phyloP scores from a whole-genome alignment of 305 asterid species.

The Fraxinus xanthoxyloides region DNA sequence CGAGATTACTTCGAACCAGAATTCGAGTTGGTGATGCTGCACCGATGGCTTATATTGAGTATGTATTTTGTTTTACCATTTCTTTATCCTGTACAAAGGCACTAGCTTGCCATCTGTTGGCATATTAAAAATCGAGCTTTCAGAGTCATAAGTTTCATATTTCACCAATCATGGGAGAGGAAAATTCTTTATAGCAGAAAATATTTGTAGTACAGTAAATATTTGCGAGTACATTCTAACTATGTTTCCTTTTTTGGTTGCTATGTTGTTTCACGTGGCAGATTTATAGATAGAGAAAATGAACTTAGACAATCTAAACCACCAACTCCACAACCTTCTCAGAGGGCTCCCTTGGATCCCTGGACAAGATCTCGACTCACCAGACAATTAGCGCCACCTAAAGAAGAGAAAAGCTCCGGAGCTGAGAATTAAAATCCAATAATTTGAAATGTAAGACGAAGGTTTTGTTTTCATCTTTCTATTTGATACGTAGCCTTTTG shows the following conservation, averaged over 20 bases:
- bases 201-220: background rate
- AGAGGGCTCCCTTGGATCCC: slow-evolving; percentile 74
- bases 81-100: background rate
- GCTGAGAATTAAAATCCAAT: slow-evolving; percentile 38
- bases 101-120: background rate
- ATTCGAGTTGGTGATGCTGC: slow-evolving; percentile 96
- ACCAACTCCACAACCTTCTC: slow-evolving; percentile 67
- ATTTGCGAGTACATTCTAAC: background rate
- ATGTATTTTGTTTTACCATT: slow-evolving; percentile 24
- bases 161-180: background rate
- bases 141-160: background rate
- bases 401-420: slow-evolving; percentile 58
- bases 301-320: slow-evolving; percentile 87
- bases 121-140: background rate
- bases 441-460: background rate
- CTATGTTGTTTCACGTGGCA: slow-evolving; percentile 23
- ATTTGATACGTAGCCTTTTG: background rate
- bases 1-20: slow-evolving; percentile 85
- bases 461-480: background rate
- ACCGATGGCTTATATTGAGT: slow-evolving; percentile 92
- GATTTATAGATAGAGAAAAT: slow-evolving; percentile 89
- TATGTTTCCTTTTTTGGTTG: background rate
- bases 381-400: slow-evolving; percentile 79
- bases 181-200: background rate
- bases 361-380: slow-evolving; percentile 93